Conservation (phyloP, 768 basidiomycete species). For the Russula ochroleuca region DNA sequence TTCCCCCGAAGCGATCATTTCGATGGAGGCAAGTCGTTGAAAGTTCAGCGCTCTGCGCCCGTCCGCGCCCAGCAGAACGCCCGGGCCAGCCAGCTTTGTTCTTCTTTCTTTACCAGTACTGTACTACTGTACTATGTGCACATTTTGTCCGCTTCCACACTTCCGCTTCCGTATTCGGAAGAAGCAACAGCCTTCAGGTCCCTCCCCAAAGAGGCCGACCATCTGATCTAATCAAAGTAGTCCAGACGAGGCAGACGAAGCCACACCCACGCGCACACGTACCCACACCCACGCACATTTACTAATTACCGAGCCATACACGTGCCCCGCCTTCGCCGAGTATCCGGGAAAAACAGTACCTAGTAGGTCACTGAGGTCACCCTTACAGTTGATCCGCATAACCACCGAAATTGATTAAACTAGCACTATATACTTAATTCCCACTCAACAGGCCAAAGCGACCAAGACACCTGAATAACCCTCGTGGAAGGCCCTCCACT, state of each 20-base stretch:
- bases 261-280: too few species aligned
- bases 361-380: not conserved
- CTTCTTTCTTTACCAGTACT: too few species aligned
- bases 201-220: not conserved
- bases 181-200: not conserved
- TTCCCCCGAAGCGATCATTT: not conserved
- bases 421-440: not conserved
- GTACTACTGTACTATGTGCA: too few species aligned
- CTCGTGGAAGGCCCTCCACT: not conserved
- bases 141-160: not conserved
- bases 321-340: not conserved
- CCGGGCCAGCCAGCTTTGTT: not conserved
- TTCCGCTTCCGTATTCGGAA: too few species aligned
- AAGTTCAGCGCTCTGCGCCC: not conserved
- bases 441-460: not conserved
- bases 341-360: not conserved
- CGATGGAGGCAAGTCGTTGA: not conserved
- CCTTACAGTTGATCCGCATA: not conserved
- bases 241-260: not conserved
- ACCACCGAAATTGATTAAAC: not conserved
- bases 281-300: not conserved
- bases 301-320: not conserved
- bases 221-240: not conserved
- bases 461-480: not conserved
- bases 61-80: too few species aligned